A percentile compares a stretch with the other conserved stretches of the same genome.
Evolutionary conservation across 345 rosid genomes (phyloP).

Genomic region (Aegle marmelos): DNA sequence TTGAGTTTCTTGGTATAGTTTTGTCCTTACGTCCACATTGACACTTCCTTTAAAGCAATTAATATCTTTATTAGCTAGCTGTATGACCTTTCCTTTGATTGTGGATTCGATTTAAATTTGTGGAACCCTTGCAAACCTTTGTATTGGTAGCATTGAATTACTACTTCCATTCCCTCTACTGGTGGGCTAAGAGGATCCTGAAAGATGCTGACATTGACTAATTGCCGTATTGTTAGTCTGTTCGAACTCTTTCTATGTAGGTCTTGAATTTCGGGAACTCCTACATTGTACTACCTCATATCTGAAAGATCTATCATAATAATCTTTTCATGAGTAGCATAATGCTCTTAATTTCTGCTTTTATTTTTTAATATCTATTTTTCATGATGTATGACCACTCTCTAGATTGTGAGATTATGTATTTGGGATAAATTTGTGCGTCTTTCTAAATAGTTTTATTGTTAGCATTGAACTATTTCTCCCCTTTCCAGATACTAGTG

Average conservation of each 20-base stretch:
- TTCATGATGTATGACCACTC: neutral
- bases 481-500: neutral
- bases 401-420: neutral
- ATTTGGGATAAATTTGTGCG: neutral
- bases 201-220: neutral
- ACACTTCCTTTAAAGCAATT: neutral
- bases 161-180: neutral
- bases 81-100: neutral
- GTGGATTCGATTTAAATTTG: neutral
- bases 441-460: neutral
- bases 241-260: neutral
- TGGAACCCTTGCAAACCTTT: neutral
- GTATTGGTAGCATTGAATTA: neutral
- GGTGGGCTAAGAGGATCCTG: neutral
- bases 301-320: neutral
- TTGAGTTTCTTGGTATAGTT: neutral
- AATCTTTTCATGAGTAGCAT: neutral
- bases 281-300: neutral
- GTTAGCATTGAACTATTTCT: neutral
- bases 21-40: neutral
- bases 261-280: constrained; percentile 46
- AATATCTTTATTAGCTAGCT: neutral
- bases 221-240: neutral
- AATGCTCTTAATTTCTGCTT: neutral
- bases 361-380: no score